Evolutionary conservation across 78 protist genomes (phyloP), one percentile per base, ranked within the genome.

Genomic region (Goniomonas avonlea): DNA sequence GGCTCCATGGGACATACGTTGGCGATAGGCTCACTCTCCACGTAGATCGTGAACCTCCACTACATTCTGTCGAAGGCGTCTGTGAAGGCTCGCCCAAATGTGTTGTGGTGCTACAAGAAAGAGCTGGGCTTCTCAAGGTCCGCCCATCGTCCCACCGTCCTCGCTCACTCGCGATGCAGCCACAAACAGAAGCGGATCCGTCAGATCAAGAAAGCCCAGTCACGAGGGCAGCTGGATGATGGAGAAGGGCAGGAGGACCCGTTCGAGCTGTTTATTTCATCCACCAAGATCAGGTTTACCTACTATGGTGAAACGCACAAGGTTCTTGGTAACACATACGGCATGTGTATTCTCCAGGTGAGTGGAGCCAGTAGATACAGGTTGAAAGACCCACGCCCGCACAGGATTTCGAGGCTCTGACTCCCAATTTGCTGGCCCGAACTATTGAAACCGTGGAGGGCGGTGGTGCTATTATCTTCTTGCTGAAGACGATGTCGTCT

Each of bases 51-150:
- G 37, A 94, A 95, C 76, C 88, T 98, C 7, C 98, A 96, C 81
- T 86, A 92, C 86, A 93, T 98, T 56, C 88, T 96, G 17, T 63
- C 91, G 31, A 93, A 91, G 66, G 90, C 95, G 11, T 11, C 60
- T 0, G 90, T 85, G 21, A 79, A 79, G 79, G 80, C 89, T 8
- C 79, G 97, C 21, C 98, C 98, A n/a, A 48, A 81, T 0, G 96
- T 98, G 11, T 84, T 98, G 34, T 98, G 98, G 98, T 98, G 99
- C 85, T 95, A 93, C 85, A 94, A 96, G 86, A 87, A 91, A 60
- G 95, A 94, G 71, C 43, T 63, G 5, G 71, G 71, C 35, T 63
- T 63, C 71, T 17, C 73, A 66, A 15, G 18, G 37, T 66, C 15
- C 27, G 8, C 23, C 56, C 21, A 15, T 5, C 39, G 27, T 40